phyloP scores from a whole-genome alignment of 1,139 yeast genomes.

The Diutina ranongensis region DNA sequence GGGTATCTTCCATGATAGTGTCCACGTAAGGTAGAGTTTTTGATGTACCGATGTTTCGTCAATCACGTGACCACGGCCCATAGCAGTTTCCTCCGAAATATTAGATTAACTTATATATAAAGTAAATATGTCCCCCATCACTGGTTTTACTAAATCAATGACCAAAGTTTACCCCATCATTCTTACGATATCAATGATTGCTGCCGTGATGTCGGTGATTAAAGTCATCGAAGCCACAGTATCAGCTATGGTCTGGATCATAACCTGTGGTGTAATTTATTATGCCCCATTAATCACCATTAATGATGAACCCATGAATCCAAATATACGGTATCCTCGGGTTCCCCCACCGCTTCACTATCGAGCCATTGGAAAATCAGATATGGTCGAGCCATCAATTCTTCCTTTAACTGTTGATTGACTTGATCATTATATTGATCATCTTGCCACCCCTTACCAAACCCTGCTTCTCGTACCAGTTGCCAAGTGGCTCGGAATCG shows the following conservation, averaged over 20 bases:
- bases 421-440: slow-evolving; percentile 11
- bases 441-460: slow-evolving; percentile 26
- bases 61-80: not conserved
- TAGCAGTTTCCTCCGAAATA: too few species aligned
- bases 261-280: too few species aligned
- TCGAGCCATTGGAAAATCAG: slow-evolving; percentile 4
- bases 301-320: slow-evolving; percentile 29
- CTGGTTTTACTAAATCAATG: too few species aligned
- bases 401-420: slow-evolving; percentile 8
- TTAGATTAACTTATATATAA: too few species aligned
- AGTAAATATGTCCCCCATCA: too few species aligned
- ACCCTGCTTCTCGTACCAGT: slow-evolving; percentile 51
- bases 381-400: not conserved
- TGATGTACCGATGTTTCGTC: too few species aligned
- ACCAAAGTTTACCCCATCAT: not conserved
- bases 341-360: slow-evolving; percentile 14
- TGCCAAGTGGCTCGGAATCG: slow-evolving; percentile 50
- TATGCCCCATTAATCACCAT: too few species aligned
- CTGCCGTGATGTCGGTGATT: not conserved
- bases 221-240: not conserved
- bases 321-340: slow-evolving; percentile 26
- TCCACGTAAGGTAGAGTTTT: too few species aligned
- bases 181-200: not conserved
- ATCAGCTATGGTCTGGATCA: too few species aligned
- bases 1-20: too few species aligned